phyloP scores from a whole-genome alignment of 176 grass and related monocot species.

The Avena sativa region DNA sequence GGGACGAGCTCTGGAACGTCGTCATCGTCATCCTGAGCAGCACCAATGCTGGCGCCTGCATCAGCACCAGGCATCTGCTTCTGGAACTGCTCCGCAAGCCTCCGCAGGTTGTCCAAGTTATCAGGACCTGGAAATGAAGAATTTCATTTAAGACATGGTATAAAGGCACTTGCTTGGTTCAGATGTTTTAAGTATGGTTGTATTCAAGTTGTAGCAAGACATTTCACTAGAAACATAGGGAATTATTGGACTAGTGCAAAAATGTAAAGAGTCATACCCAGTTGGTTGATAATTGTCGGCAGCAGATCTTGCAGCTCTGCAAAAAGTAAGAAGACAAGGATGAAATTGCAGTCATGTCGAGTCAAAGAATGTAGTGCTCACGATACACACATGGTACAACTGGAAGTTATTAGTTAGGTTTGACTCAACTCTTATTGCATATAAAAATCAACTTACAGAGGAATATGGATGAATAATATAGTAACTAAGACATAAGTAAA shows the following conservation, averaged over 20 bases:
- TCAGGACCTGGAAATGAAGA: slow-evolving; percentile 55
- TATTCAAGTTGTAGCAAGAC: not conserved
- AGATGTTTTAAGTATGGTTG: not conserved
- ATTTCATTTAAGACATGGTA: not conserved
- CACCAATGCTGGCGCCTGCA: slow-evolving; percentile 25
- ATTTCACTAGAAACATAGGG: not conserved
- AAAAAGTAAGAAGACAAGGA: slow-evolving; percentile 38
- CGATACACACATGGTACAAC: not conserved
- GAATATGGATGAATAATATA: not conserved
- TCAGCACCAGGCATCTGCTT: slow-evolving; percentile 50
- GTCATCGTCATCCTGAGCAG: slow-evolving; percentile 59
- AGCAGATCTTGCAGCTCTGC: slow-evolving; percentile 80
- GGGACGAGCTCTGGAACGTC: slow-evolving; percentile 79
- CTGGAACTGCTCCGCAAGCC: slow-evolving; percentile 70
- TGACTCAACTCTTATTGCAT: not conserved
- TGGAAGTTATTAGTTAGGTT: not conserved
- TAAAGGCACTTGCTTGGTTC: not conserved
- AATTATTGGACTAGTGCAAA: not conserved
- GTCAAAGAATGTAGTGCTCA: not conserved
- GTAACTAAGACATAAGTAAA: not conserved
- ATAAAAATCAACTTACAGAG: not conserved
- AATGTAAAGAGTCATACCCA: slow-evolving; percentile 49
- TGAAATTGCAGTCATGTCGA: not conserved
- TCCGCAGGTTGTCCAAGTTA: slow-evolving; percentile 69
- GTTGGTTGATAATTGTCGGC: slow-evolving; percentile 80